These are phyloP conservation scores for Pochonia chlamydosporia DNA, from an alignment of 2,329 filamentous ascomycete species.

Conservation along the genomic window DNA sequence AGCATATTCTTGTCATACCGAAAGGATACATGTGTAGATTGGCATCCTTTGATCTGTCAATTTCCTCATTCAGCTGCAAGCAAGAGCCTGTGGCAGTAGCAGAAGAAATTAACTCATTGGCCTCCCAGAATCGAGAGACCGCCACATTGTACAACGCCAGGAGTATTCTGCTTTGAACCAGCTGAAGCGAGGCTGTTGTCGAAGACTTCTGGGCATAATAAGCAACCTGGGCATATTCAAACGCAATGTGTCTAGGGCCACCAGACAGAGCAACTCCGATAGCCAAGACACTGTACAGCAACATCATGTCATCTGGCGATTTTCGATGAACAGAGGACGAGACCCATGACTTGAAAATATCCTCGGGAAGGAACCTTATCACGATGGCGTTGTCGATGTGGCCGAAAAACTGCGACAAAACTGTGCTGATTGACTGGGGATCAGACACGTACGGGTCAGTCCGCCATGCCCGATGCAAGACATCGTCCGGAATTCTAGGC, in stretches of 20 bases:
- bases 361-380: slow-evolving; percentile 36
- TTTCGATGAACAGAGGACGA: slow-evolving; percentile 27
- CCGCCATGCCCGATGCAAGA: slow-evolving; percentile 43
- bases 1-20: slow-evolving; percentile 49
- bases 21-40: slow-evolving; percentile 42
- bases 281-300: slow-evolving; percentile 38
- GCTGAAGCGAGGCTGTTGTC: slow-evolving; percentile 40
- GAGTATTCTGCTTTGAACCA: slow-evolving; percentile 63
- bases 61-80: slow-evolving; percentile 59
- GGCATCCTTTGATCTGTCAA: slow-evolving; percentile 39
- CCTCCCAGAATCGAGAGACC: slow-evolving; percentile 50
- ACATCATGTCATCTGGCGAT: slow-evolving; percentile 38
- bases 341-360: slow-evolving; percentile 32
- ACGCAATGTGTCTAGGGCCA: slow-evolving; percentile 29
- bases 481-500: slow-evolving; percentile 43
- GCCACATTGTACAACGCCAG: slow-evolving; percentile 62
- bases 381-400: slow-evolving; percentile 36
- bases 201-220: slow-evolving; percentile 42
- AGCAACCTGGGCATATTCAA: slow-evolving; percentile 44
- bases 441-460: slow-evolving; percentile 42
- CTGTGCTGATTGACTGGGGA: slow-evolving; percentile 31
- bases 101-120: slow-evolving; percentile 58
- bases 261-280: slow-evolving; percentile 33
- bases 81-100: slow-evolving; percentile 55
- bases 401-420: slow-evolving; percentile 36